These are phyloP conservation scores for Amphibolis antarctica DNA, from an alignment of 106 monocot species.

Conservation along the genomic window DNA sequence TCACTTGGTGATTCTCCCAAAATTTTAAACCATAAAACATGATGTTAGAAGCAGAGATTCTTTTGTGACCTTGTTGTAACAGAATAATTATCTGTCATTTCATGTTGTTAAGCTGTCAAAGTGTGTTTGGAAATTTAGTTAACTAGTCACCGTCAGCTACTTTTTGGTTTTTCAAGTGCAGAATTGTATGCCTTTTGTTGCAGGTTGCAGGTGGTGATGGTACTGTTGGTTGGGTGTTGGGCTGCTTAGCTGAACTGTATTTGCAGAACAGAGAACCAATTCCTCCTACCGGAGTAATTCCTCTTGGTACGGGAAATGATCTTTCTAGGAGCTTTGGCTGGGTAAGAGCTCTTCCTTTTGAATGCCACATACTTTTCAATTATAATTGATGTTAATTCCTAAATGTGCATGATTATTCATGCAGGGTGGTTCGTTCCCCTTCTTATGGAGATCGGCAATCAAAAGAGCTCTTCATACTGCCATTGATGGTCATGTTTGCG, in stretches of 20 bases:
- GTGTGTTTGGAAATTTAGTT: too few species aligned
- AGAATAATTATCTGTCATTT: too few species aligned
- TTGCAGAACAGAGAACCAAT: slow-evolving; percentile 50
- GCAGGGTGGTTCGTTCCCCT: slow-evolving; percentile 95
- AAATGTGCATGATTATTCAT: slow-evolving; percentile 1
- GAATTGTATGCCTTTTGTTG: background rate
- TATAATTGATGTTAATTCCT: background rate
- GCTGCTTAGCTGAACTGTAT: slow-evolving; percentile 54
- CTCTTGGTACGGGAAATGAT: slow-evolving; percentile 93
- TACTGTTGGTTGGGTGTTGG: slow-evolving; percentile 86
- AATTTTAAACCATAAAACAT: too few species aligned
- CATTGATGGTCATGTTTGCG: slow-evolving; percentile 38
- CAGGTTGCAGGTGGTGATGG: slow-evolving; percentile 97
- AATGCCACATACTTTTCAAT: background rate
- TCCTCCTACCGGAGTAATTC: slow-evolving; percentile 67
- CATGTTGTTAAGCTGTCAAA: too few species aligned
- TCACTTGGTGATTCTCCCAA: too few species aligned
- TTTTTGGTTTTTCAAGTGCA: background rate
- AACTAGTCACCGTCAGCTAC: too few species aligned
- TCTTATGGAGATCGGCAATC: slow-evolving; percentile 72
- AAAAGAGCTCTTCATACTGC: slow-evolving; percentile 54
- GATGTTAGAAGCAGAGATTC: too few species aligned
- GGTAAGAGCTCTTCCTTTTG: slow-evolving; percentile 25
- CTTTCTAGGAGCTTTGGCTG: slow-evolving; percentile 82
- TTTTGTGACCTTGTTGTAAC: too few species aligned